Evolutionary conservation across 805 yeast species (phyloP).

Genomic region (Candida arabinofermentans): DNA sequence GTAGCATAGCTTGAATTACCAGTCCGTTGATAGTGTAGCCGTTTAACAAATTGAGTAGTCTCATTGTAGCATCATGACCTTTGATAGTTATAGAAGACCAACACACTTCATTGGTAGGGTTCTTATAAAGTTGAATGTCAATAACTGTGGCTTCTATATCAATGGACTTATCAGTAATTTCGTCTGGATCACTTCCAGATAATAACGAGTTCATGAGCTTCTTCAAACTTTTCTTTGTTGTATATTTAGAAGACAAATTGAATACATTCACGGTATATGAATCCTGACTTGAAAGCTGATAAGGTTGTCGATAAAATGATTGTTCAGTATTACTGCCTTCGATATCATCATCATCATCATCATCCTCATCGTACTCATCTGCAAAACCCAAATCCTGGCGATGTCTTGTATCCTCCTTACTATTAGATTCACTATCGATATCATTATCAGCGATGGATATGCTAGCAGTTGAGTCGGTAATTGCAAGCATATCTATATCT

Average conservation of each 20-base stretch:
- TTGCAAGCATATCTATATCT: not conserved
- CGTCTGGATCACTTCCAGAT: not conserved
- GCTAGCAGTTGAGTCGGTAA: no score
- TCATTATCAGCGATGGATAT: not conserved
- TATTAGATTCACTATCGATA: not conserved
- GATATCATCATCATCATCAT: not conserved
- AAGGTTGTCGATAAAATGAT: not conserved
- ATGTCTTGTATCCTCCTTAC: no score
- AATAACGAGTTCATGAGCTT: not conserved
- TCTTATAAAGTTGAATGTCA: conserved; percentile 17
- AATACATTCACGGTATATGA: not conserved
- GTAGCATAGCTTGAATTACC: conserved; percentile 13
- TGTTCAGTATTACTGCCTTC: not conserved
- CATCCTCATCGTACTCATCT: not conserved
- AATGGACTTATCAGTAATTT: not conserved
- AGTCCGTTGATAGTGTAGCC: conserved; percentile 18
- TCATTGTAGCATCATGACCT: conserved; percentile 7
- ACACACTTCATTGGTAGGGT: conserved; percentile 17
- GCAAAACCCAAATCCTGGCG: no score
- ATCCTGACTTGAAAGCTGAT: not conserved
- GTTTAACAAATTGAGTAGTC: conserved; percentile 14
- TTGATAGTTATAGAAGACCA: conserved; percentile 16
- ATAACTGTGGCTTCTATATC: not conserved
- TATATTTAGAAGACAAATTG: not conserved
- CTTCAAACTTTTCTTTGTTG: not conserved